Base-by-base conservation (phyloP, 495 filamentous ascomycete genomes). In the Staphylotrichum longicolle region DNA sequence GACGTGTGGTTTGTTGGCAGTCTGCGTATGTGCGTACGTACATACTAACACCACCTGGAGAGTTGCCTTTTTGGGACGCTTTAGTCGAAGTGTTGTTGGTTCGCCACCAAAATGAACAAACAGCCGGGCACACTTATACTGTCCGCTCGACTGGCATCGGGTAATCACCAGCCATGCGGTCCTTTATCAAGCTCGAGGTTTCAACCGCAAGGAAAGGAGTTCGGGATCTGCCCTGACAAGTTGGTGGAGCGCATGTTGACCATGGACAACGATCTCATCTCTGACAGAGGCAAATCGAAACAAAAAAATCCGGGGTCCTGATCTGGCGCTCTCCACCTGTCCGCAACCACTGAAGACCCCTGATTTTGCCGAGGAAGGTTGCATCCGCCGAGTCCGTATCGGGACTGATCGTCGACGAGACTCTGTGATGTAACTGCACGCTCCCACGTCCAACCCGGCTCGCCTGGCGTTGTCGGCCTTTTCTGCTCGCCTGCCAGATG, bases 1-100 rank as follows among this genome's bases (percentile, higher is more conserved):
- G n/a, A 14, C 11, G 11, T 4, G 33, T 44, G 10, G 58, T 53
- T 60, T 42, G 35, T 34, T 33, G 41, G 37, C 37, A 10, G 37
- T 7, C 37, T 39, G 6, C 20, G 20, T 27, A 27, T 1, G 20
- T 7, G 2, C 37, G 1, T 7, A 35, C 35, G 11, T 3, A 41
- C 2, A 8, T 7, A 52, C 48, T 60, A 45, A 52, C 40, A 60
- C 37, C 40, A 60, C 37, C 12, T 27, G 27, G 39, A 32, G 48
- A 60, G 35, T 52, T 60, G 37, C 58, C 58, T 53, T 20, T 60
- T 60, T 15, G 32, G 58, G 48, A 53, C 14, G 41, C 39, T 44
- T 33, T 3, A 2, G 11, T 12, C 20, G 14, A 5, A 33, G 9
- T 12, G 35, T 35, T 37, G 37, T 41, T 33, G 47, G 47, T 41